Percentiles rank a stretch among this genome's conserved stretches.
phyloP scores from a whole-genome alignment of 345 rosid species.

The Gossypium raimondii region DNA sequence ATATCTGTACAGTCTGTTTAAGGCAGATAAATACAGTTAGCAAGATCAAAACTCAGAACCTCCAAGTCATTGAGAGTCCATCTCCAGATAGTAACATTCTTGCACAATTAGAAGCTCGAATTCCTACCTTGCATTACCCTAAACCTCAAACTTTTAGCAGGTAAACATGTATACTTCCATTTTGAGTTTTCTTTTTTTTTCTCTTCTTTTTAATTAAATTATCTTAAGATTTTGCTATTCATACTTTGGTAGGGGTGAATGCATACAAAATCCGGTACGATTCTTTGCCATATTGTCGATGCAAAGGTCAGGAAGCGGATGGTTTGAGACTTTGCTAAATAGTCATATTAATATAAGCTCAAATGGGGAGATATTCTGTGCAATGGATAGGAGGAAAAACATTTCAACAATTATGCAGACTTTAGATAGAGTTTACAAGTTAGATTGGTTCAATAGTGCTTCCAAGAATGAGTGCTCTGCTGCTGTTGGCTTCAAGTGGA shows the following conservation, averaged over 20 bases:
- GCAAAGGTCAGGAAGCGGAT: slow-evolving; percentile 99
- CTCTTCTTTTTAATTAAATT: background rate
- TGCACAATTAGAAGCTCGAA: slow-evolving; percentile 22
- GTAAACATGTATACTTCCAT: slow-evolving; percentile 31
- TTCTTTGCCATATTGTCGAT: slow-evolving; percentile 83
- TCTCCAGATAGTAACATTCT: slow-evolving; percentile 11
- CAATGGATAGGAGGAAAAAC: slow-evolving; percentile 58
- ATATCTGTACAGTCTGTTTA: slow-evolving; percentile 55
- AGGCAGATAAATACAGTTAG: slow-evolving; percentile 50
- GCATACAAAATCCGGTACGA: slow-evolving; percentile 67
- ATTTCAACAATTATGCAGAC: slow-evolving; percentile 54
- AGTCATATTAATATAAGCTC: slow-evolving; percentile 90
- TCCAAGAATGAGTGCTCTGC: slow-evolving; percentile 96
- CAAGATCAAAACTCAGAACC: slow-evolving; percentile 31
- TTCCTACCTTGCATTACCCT: slow-evolving; percentile 65
- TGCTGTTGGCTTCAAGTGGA: slow-evolving; percentile 98
- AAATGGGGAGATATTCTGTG: slow-evolving; percentile 87
- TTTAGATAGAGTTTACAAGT: slow-evolving; percentile 79
- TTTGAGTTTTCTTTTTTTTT: background rate
- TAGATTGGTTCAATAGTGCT: slow-evolving; percentile 86
- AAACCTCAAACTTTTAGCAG: slow-evolving; percentile 74
- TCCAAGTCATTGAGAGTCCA: slow-evolving; percentile 44
- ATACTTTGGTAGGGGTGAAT: slow-evolving; percentile 55
- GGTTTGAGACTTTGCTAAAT: slow-evolving; percentile 95
- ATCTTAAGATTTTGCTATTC: background rate